These are phyloP conservation scores for Basipetospora chlamydospora DNA, from an alignment of 2,329 filamentous ascomycete genomes.

Conservation along the genomic window DNA sequence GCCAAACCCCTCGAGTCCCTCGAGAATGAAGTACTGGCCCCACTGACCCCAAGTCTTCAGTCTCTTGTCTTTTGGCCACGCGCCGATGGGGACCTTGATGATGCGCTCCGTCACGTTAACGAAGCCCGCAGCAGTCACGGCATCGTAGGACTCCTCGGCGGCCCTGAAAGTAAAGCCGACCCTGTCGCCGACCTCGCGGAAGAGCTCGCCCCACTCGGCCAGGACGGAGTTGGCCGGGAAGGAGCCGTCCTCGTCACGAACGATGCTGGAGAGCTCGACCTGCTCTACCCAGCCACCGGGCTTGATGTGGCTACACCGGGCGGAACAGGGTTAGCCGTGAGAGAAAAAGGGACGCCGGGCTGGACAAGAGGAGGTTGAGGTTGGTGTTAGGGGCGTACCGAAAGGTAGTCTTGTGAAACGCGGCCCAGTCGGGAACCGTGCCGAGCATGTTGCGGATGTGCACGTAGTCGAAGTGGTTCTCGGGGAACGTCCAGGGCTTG, in stretches of 20 bases:
- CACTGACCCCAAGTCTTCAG: conserved; percentile 18
- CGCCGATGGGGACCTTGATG: conserved; percentile 21
- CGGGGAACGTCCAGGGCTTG: conserved; percentile 26
- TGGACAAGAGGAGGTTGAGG: no score
- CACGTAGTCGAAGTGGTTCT: conserved; percentile 23
- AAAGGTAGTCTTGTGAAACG: conserved; percentile 19
- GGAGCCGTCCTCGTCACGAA: conserved; percentile 13
- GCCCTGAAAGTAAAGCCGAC: conserved; percentile 12
- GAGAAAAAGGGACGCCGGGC: neutral
- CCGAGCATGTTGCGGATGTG: conserved; percentile 10
- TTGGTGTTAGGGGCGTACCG: no score
- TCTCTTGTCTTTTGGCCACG: conserved; percentile 21
- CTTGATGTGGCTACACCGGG: conserved; percentile 15
- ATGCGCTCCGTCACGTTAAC: conserved; percentile 4
- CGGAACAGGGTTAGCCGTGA: neutral
- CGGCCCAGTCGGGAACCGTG: conserved; percentile 17
- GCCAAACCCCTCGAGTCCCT: conserved; percentile 13
- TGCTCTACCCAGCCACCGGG: conserved; percentile 19
- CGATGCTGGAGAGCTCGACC: conserved; percentile 8
- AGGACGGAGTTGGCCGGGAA: conserved; percentile 9
- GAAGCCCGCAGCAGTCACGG: conserved; percentile 10
- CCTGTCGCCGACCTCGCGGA: conserved; percentile 10
- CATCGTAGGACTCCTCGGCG: conserved; percentile 6
- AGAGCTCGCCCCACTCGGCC: conserved; percentile 10
- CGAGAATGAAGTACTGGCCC: conserved; percentile 13